Conservation (phyloP, 2,329 filamentous ascomycete genomes). For the Epichloe brachyelytri region DNA sequence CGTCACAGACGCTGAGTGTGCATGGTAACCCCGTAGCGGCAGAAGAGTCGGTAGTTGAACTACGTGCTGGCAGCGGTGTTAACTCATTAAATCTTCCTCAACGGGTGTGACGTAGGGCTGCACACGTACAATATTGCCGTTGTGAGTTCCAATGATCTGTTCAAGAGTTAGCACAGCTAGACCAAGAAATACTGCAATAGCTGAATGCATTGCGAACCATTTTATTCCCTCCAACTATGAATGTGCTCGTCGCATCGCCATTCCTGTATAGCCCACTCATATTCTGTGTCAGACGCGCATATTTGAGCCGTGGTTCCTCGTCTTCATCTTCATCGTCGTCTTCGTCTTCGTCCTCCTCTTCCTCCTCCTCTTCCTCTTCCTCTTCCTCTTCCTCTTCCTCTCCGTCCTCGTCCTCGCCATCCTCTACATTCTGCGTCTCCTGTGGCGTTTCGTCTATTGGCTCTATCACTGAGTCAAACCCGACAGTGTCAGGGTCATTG, state of each 20-base stretch:
- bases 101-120: background rate
- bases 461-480: background rate
- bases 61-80: constrained; percentile 50
- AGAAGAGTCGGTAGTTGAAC: constrained; percentile 73
- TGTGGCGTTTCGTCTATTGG: background rate
- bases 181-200: constrained; percentile 8
- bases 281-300: constrained; percentile 71
- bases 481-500: background rate
- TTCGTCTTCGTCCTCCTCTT: constrained; percentile 45
- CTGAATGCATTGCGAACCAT: constrained; percentile 49
- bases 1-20: constrained; percentile 84
- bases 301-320: constrained; percentile 90
- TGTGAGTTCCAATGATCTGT: constrained; percentile 86
- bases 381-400: constrained; percentile 32
- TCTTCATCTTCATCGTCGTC: constrained; percentile 76
- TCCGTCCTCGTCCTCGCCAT: constrained; percentile 18
- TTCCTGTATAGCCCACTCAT: constrained; percentile 78
- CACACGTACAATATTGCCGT: constrained; percentile 76
- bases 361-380: constrained; percentile 30
- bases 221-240: constrained; percentile 86
- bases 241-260: constrained; percentile 86
- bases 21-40: constrained; percentile 73
- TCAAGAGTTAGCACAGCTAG: constrained; percentile 14
- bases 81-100: background rate
- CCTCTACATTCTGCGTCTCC: constrained; percentile 7